phyloP scores from a whole-genome alignment of 116 monocot species.

The Iris pallida region DNA sequence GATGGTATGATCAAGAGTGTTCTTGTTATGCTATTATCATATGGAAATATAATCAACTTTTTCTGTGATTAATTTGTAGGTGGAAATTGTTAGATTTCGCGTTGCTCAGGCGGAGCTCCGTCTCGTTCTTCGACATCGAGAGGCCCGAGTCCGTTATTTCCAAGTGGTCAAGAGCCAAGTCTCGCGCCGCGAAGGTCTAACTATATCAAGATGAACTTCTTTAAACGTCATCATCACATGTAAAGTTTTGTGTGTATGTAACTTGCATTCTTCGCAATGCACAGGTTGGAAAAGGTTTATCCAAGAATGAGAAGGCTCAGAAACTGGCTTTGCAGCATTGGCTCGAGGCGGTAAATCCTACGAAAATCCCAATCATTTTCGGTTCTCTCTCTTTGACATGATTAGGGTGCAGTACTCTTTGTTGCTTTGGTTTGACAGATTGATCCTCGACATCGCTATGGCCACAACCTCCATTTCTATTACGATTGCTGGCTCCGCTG shows the following conservation, averaged over 20 bases:
- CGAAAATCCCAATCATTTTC: neutral
- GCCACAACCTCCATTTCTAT: conserved; percentile 92
- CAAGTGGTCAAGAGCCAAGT: conserved; percentile 81
- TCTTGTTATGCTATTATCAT: neutral
- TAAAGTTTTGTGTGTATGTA: neutral
- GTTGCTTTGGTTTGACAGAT: conserved; percentile 42
- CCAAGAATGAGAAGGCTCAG: conserved; percentile 77
- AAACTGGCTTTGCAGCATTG: conserved; percentile 94
- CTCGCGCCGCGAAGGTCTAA: conserved; percentile 76
- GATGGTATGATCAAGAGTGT: conserved; percentile 42
- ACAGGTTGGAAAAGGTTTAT: conserved; percentile 89
- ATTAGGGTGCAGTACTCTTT: neutral
- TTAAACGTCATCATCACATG: neutral
- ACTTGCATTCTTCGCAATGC: neutral
- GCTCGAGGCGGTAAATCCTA: conserved; percentile 77
- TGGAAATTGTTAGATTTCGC: conserved; percentile 91
- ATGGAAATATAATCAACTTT: too few relatives aligned
- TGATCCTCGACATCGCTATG: conserved; percentile 95
- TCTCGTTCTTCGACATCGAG: conserved; percentile 72
- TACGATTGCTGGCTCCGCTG: conserved; percentile 69
- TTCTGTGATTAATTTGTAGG: too few relatives aligned
- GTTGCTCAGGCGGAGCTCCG: conserved; percentile 67
- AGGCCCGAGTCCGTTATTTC: conserved; percentile 74
- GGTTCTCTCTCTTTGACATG: neutral
- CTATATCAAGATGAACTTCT: neutral